Evolutionary conservation across 495 filamentous ascomycete species (phyloP).

Genomic region (Poronia punctata): DNA sequence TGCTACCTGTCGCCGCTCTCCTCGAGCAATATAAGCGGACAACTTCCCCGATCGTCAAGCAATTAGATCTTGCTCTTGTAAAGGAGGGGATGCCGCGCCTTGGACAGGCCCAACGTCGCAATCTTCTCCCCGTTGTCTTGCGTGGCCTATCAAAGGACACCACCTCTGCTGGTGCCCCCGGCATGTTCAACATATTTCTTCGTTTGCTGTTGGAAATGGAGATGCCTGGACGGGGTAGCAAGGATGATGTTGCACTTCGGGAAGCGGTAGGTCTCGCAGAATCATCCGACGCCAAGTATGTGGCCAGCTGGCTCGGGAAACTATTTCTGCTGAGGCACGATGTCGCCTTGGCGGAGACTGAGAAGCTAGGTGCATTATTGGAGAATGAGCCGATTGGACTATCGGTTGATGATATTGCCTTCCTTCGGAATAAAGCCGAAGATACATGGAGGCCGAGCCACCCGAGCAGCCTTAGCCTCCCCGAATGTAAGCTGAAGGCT

Average conservation of each 20-base stretch:
- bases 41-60: constrained; percentile 62
- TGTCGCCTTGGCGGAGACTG: constrained; percentile 24
- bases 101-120: constrained; percentile 35
- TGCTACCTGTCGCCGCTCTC: constrained; percentile 75
- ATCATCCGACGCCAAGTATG: constrained; percentile 60
- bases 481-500: constrained; percentile 58
- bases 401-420: constrained; percentile 60
- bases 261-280: constrained; percentile 56
- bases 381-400: constrained; percentile 76
- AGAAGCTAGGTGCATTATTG: constrained; percentile 30
- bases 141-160: constrained; percentile 62
- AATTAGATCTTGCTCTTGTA: constrained; percentile 85
- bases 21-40: constrained; percentile 85
- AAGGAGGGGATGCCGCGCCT: constrained; percentile 79
- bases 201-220: constrained; percentile 64
- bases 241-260: constrained; percentile 66
- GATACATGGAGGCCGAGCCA: constrained; percentile 61
- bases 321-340: constrained; percentile 61
- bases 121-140: constrained; percentile 64
- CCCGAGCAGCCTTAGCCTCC: constrained; percentile 57
- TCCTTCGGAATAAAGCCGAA: constrained; percentile 61
- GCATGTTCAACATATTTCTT: constrained; percentile 78
- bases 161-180: constrained; percentile 56
- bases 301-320: constrained; percentile 72
- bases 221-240: constrained; percentile 66